Evolutionary conservation across 441 rosid genomes (phyloP).

Genomic region (Gossypium trilobum): DNA sequence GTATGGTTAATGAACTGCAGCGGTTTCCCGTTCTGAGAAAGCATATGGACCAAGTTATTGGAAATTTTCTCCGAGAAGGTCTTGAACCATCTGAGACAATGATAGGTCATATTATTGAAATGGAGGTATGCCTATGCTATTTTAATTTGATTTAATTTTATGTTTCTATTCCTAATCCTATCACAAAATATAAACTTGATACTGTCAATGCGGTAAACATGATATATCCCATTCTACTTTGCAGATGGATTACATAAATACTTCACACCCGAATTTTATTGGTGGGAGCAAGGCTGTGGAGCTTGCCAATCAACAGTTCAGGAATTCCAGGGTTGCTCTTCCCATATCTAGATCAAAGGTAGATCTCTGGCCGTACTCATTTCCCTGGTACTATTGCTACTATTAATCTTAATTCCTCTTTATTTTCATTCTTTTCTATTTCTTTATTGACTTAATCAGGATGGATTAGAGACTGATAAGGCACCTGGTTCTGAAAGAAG

Average conservation of each 20-base stretch:
- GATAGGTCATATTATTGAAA: conserved; percentile 81
- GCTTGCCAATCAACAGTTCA: conserved; percentile 56
- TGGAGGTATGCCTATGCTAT: conserved; percentile 59
- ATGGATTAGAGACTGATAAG: conserved; percentile 61
- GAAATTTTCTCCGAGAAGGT: conserved; percentile 77
- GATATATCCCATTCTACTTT: conserved; percentile 15
- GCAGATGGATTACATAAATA: conserved; percentile 94
- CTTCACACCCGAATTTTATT: conserved; percentile 83
- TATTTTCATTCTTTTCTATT: neutral
- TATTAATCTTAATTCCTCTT: neutral
- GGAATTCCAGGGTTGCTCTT: conserved; percentile 46
- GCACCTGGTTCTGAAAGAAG: conserved; percentile 55
- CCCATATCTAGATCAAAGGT: conserved; percentile 57
- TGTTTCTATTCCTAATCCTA: neutral
- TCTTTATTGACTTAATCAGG: conserved; percentile 34
- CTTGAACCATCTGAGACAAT: conserved; percentile 91
- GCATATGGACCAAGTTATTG: conserved; percentile 90
- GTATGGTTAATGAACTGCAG: conserved; percentile 60
- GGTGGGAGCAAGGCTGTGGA: conserved; percentile 94
- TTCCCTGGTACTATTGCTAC: neutral
- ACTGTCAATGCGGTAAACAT: neutral
- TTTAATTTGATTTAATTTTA: neutral
- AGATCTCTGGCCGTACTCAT: conserved; percentile 5
- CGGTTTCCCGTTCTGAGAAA: conserved; percentile 76
- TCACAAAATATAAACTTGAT: neutral